Evolutionary conservation across 768 basidiomycete genomes (phyloP).

Genomic region (Brasilioporus rufonigricans): DNA sequence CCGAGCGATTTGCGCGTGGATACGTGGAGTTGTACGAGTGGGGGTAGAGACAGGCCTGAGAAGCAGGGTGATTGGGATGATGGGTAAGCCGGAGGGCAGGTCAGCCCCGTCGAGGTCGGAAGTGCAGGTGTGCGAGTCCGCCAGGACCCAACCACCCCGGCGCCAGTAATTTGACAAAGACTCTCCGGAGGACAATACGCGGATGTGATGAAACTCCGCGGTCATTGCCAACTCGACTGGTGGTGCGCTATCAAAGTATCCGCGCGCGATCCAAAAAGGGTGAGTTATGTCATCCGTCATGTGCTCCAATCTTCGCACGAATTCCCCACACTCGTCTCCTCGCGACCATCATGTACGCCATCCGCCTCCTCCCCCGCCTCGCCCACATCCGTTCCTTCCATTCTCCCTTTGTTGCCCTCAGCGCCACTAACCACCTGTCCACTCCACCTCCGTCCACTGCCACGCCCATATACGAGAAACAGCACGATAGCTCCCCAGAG

Average conservation of each 20-base stretch:
- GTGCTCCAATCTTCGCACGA: conserved; percentile 27
- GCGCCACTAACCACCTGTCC: conserved; percentile 35
- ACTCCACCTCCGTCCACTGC: conserved; percentile 31
- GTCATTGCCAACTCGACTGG: not conserved
- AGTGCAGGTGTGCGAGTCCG: conserved; percentile 9
- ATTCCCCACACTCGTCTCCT: conserved; percentile 6
- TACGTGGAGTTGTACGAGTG: conserved; percentile 2
- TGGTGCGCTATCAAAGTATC: not conserved
- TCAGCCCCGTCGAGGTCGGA: conserved; percentile 26
- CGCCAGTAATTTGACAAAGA: conserved; percentile 1
- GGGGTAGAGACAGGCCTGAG: conserved; percentile 6
- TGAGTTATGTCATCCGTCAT: conserved; percentile 28
- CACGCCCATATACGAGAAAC: conserved; percentile 56
- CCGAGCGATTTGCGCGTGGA: conserved; percentile 18
- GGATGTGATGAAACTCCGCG: conserved; percentile 8
- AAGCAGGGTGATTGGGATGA: conserved; percentile 6
- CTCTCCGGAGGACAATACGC: not conserved
- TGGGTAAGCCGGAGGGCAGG: conserved; percentile 1
- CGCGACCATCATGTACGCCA: conserved; percentile 24
- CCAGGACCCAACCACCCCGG: conserved; percentile 11
- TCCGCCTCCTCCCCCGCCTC: conserved; percentile 6
- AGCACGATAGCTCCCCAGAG: conserved; percentile 50
- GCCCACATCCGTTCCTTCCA: conserved; percentile 54
- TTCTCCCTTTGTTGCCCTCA: conserved; percentile 59
- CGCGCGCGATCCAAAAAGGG: not conserved